These are phyloP conservation scores for Pugionium cornutum DNA, from an alignment of 345 rosid species.

Conservation along the genomic window DNA sequence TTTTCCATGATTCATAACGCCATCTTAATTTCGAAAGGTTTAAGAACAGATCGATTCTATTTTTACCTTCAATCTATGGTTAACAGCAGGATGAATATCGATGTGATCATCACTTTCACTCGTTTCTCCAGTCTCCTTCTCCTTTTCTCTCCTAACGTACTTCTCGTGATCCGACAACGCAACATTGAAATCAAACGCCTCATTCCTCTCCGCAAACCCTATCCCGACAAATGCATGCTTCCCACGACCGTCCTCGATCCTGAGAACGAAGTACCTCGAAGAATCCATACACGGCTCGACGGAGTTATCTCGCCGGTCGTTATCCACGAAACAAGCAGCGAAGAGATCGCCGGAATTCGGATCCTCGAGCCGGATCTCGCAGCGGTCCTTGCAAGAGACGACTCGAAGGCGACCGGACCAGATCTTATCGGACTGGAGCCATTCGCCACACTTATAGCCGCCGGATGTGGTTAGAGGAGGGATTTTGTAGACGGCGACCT, in stretches of 20 bases:
- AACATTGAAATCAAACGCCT: slow-evolving; percentile 98
- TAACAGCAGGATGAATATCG: slow-evolving; percentile 85
- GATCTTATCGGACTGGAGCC: slow-evolving; percentile 99
- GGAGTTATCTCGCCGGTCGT: slow-evolving; percentile 78
- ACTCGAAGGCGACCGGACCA: slow-evolving; percentile 98
- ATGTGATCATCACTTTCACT: slow-evolving; percentile 57
- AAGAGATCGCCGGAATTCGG: slow-evolving; percentile 86
- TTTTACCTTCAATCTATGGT: slow-evolving; percentile 77
- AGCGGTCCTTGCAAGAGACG: slow-evolving; percentile 88
- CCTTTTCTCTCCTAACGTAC: slow-evolving; percentile 67
- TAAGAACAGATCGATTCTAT: background rate
- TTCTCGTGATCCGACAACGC: slow-evolving; percentile 97
- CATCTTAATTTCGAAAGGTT: background rate
- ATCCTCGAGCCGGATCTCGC: slow-evolving; percentile 98
- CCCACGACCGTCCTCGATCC: slow-evolving; percentile 93
- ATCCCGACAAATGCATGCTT: slow-evolving; percentile 97
- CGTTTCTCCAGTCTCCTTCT: slow-evolving; percentile 60
- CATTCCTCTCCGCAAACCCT: slow-evolving; percentile 92
- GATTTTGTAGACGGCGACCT: slow-evolving; percentile 87
- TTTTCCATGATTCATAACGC: background rate
- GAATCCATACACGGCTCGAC: slow-evolving; percentile 97
- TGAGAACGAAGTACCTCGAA: slow-evolving; percentile 86
- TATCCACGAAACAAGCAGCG: slow-evolving; percentile 89
- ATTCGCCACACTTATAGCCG: slow-evolving; percentile 98
- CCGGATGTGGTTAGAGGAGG: slow-evolving; percentile 94